Evolutionary conservation across 2,329 filamentous ascomycete genomes (phyloP), one percentile per base, ranked within the genome.

Genomic region (Epicoccum nigrum): DNA sequence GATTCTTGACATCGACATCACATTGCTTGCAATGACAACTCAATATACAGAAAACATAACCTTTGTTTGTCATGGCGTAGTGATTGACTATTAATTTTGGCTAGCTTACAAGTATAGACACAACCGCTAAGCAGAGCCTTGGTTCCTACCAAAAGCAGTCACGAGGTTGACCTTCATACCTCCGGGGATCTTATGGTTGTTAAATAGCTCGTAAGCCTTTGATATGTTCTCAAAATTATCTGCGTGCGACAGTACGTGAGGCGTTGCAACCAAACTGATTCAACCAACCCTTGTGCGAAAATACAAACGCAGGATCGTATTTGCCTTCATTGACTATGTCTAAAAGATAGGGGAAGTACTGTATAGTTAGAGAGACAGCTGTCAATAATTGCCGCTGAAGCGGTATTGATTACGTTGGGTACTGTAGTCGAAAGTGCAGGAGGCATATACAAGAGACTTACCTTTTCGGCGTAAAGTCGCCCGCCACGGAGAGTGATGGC

Each of bases 301-400:
- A 51, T 13, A 51, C 21, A 15, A 51, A 51, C 8, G 33, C 39
- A 5, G 47, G 47, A 12, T 51, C 47, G 20, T 51, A 51, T 45
- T 51, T 45, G 25, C 47, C 47, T 21, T 45, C 17, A 12, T 20
- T 27, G 16, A 51, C 47, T 3, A 51, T 7, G 15, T 51, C 32
- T 13, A 51, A 17, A 12, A 51, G 33, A 16, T 16, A 40, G 0
- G 47, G 47, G 20, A 45, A 51, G 16, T 51, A 51, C 40, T 45
- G 16, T 1, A 23, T n/a, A 23, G 13, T 27, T 1, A 3, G 27
- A 15, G 7, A 20, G n/a, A 6, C 23, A 39, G 21, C 8, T 7
- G 23, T 25, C 9, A 9, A 7, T 25, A 25, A 6, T 3, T 25
- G 2, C 23, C 6, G 23, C 9, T 25, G 2, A 25, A 7, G 9